Percentiles rank a stretch among this genome's conserved stretches.
These are phyloP conservation scores for Gamsiella multidivaricata DNA, from an alignment of 192 early-diverging fungal species.

Conservation along the genomic window DNA sequence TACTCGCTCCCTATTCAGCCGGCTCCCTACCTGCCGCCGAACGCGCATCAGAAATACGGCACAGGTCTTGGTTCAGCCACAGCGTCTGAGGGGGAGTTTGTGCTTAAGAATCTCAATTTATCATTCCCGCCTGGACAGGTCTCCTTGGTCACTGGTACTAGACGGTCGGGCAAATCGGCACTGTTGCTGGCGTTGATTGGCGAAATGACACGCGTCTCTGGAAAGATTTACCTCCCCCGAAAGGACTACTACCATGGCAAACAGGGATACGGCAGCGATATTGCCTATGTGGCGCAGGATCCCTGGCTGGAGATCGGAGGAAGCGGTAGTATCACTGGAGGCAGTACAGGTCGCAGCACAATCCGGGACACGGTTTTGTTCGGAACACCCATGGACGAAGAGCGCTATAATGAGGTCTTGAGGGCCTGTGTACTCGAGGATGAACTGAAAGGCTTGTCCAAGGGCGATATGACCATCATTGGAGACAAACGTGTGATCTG, in stretches of 20 bases:
- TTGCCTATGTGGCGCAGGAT: slow-evolving; percentile 63
- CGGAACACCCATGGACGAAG: slow-evolving; percentile 57
- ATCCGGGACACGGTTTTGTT: slow-evolving; percentile 78
- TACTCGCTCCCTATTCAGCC: slow-evolving; percentile 33
- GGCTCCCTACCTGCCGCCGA: neutral
- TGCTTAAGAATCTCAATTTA: slow-evolving; percentile 22
- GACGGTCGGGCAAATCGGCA: slow-evolving; percentile 41
- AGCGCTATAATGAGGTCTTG: slow-evolving; percentile 62
- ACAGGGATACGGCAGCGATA: slow-evolving; percentile 47
- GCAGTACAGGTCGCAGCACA: slow-evolving; percentile 68
- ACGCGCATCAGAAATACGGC: slow-evolving; percentile 8
- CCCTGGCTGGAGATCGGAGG: slow-evolving; percentile 59
- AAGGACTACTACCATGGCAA: slow-evolving; percentile 51
- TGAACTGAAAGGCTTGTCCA: slow-evolving; percentile 62
- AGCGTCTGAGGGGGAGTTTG: slow-evolving; percentile 7
- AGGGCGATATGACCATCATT: slow-evolving; percentile 67
- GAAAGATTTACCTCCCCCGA: slow-evolving; percentile 50
- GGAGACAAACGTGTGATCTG: slow-evolving; percentile 70
- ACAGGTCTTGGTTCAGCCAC: neutral
- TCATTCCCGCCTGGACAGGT: slow-evolving; percentile 45
- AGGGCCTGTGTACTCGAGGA: slow-evolving; percentile 65
- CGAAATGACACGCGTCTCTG: slow-evolving; percentile 45
- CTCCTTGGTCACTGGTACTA: slow-evolving; percentile 44
- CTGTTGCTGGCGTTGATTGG: slow-evolving; percentile 42
- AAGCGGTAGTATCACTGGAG: slow-evolving; percentile 30